Base-by-base conservation (phyloP, 2,329 filamentous ascomycete species). In the Epichloe brachyelytri region DNA sequence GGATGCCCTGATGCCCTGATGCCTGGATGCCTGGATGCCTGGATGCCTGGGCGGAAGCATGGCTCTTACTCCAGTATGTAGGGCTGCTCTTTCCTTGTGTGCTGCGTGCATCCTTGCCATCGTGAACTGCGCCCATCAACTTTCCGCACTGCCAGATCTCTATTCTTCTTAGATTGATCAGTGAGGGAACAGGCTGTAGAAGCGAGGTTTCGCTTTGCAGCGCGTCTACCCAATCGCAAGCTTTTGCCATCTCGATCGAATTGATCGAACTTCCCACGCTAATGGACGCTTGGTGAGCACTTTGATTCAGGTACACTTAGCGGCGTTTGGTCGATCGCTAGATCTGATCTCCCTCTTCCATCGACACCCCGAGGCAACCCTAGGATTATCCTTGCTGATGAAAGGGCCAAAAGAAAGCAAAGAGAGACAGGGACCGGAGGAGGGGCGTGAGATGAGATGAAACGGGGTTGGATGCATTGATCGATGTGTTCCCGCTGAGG, bases 281-380 rank as follows among this genome's bases (percentile, higher is more conserved):
- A 30, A 30, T 8, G 8, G 8, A 30, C 8, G 26, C 8, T 10
- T 10, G 26, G 8, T 11, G 26, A 26, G 26, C 26, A 26, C 26
- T 26, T 26, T 26, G 2, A 26, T 8, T 26, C 26, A 26, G 26
- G 26, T 26, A 26, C 26, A 26, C 7, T 8, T 26, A 46, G 48
- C 45, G 46, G 30, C 33, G 17, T 17, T 15, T 43, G 33, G n/a
- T 46, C 50, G 48, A 56, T 55, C 52, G 50, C 49, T 48, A 52
- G 54, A 56, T 56, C 54, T 48, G 54, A 56, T 56, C 52, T 50
- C 52, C 50, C 20, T 51, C 50, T 46, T 41, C 43, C 46, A 44
- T 48, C 36, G n/a, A 22, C 26, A 19, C 51, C 36, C 37, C 26
- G 44, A 45, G 22, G 37, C 30, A 46, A 39, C 46, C 43, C 39